Evolutionary conservation across 441 rosid genomes (phyloP).

Genomic region (Pelargonium myrrhifolium): DNA sequence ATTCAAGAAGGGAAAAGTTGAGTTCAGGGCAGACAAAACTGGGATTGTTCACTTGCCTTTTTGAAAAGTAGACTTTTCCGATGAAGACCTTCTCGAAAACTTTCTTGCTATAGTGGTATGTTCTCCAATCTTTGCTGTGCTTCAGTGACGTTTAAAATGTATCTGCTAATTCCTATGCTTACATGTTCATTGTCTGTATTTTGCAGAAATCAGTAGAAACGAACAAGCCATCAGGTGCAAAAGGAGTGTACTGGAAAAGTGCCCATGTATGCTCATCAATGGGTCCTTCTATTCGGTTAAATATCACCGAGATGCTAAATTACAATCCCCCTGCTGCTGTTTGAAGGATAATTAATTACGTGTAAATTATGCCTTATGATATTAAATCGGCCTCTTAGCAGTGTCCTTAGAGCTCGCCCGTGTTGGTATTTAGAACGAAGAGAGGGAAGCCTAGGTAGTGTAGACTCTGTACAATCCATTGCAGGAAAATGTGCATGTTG

Average conservation of each 20-base stretch:
- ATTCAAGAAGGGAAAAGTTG: constrained; percentile 92
- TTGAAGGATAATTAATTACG: constrained; percentile 15
- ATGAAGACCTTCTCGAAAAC: constrained; percentile 80
- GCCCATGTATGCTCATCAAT: constrained; percentile 85
- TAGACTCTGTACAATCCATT: background rate
- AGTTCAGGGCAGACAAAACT: constrained; percentile 92
- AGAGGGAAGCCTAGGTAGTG: background rate
- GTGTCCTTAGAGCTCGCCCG: constrained; percentile 13
- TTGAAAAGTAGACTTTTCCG: constrained; percentile 65
- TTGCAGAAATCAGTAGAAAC: constrained; percentile 85
- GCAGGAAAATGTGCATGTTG: background rate
- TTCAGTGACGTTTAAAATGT: background rate
- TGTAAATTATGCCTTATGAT: constrained; percentile 31
- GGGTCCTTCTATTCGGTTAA: constrained; percentile 91
- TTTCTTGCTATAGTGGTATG: constrained; percentile 76
- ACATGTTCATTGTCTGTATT: background rate
- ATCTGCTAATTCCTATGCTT: background rate
- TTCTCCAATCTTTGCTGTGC: constrained; percentile 7
- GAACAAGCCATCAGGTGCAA: constrained; percentile 95
- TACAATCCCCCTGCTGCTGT: constrained; percentile 44
- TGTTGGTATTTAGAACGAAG: constrained; percentile 7
- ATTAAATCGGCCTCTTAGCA: constrained; percentile 6
- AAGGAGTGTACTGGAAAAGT: constrained; percentile 95
- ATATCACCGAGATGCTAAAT: constrained; percentile 81
- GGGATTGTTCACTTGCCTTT: constrained; percentile 96